phyloP scores from a whole-genome alignment of 164 flowering plant genomes.

The Kingdonia uniflora region DNA sequence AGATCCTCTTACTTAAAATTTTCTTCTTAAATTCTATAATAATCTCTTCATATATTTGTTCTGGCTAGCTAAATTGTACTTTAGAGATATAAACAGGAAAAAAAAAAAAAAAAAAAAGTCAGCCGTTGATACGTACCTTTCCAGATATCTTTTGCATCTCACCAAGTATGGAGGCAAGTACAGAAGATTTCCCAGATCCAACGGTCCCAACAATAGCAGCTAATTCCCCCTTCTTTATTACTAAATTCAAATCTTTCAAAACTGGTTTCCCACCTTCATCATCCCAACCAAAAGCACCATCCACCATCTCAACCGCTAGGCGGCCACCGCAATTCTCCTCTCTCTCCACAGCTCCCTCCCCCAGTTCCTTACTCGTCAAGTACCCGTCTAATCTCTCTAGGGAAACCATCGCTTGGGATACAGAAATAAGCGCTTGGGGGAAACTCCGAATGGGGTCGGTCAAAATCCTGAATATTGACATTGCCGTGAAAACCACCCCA shows the following conservation, averaged over 20 bases:
- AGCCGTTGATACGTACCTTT: no score
- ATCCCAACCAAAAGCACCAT: slow-evolving; percentile 82
- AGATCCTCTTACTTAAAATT: no score
- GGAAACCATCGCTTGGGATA: slow-evolving; percentile 87
- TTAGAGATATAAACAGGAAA: no score
- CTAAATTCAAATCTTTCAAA: slow-evolving; percentile 46
- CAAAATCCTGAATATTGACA: slow-evolving; percentile 62
- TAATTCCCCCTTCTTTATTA: slow-evolving; percentile 61
- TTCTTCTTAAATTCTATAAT: no score
- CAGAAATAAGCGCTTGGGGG: slow-evolving; percentile 78
- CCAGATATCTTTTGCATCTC: slow-evolving; percentile 91
- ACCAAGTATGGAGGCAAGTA: slow-evolving; percentile 75
- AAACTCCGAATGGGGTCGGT: slow-evolving; percentile 89
- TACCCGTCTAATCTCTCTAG: slow-evolving; percentile 59
- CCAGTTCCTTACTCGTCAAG: slow-evolving; percentile 67
- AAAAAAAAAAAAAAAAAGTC: no score
- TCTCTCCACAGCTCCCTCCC: slow-evolving; percentile 53
- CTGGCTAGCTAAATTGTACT: no score
- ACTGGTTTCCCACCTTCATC: slow-evolving; percentile 46
- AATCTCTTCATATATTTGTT: no score
- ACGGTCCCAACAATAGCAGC: slow-evolving; percentile 93
- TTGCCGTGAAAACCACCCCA: slow-evolving; percentile 69
- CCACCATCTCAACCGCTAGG: slow-evolving; percentile 55
- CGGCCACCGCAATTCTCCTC: slow-evolving; percentile 32
- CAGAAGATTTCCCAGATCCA: slow-evolving; percentile 92